Base-by-base conservation (phyloP, 2,329 filamentous ascomycete genomes). In the Epichloe sylvatica region DNA sequence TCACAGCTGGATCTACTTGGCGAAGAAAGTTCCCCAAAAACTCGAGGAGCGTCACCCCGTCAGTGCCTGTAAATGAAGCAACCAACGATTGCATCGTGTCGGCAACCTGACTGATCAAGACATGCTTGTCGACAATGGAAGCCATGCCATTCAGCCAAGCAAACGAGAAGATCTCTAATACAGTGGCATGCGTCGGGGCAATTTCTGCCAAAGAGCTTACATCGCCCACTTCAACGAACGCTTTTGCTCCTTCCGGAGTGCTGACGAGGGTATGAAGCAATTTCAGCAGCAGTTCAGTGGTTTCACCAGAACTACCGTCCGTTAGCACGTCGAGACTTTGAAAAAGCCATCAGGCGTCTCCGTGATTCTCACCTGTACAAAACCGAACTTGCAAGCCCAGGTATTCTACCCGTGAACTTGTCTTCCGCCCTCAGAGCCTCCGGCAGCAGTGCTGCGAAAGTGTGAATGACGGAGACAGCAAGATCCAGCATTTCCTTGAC, bases 401-500 rank as follows among this genome's bases (percentile, higher is more conserved):
- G 73, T 57, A 79, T 75, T 47, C 80, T 70, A 25, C 62, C 68
- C 4, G 75, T 64, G 33, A 84, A 69, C 55, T 70, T 75, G 13
- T 64, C 54, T 17, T 75, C 64, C 17, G 65, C 63, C 40, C 65
- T 67, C 5, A 67, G 67, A 3, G 68, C 64, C 4, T 71, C 68
- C 0, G 80, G 74, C 4, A 85, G 64, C 11, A 85, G 63, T 7
- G 72, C 65, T 0, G 74, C 65, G 59, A 86, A 85, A 0, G 75
- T 78, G 58, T 83, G 76, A 5, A 84, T 60, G 12, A 86, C 74
- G 33, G 76, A 75, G 3, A 83, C 76, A 3, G 76, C 78, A 13
- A 85, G 66, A 55, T 79, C 75, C 9, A 83, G 67, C 78, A 84
- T 83, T 52, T 79, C 72, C 52, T 68, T 74, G 12, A 73, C 68